A percentile compares a stretch with the other conserved stretches of the same genome.
Evolutionary conservation across 257 asterid species (phyloP).

Genomic region (Salvia miltiorrhiza): DNA sequence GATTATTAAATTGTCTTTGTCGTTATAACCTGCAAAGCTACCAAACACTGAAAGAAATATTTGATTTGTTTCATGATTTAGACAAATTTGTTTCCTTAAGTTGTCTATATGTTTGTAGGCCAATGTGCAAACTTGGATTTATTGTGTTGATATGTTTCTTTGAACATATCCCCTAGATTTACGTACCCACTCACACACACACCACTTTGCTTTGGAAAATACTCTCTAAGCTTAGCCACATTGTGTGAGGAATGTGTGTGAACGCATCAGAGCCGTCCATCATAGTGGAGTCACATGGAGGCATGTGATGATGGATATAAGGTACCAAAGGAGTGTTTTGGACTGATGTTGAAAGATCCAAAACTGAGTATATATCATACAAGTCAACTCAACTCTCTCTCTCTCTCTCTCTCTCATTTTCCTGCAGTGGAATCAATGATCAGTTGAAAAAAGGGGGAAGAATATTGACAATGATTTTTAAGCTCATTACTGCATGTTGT

Average conservation of each 20-base stretch:
- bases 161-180: slow-evolving; percentile 6
- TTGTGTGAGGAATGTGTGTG: slow-evolving; percentile 21
- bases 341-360: slow-evolving; percentile 47
- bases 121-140: slow-evolving; percentile 23
- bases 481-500: background rate
- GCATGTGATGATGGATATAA: slow-evolving; percentile 42
- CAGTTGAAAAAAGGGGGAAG: background rate
- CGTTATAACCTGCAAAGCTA: slow-evolving; percentile 16
- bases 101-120: slow-evolving; percentile 32
- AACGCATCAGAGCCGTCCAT: slow-evolving; percentile 31
- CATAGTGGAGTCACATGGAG: slow-evolving; percentile 54
- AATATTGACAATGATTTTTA: background rate
- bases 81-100: slow-evolving; percentile 20
- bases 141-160: slow-evolving; percentile 19
- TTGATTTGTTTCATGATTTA: slow-evolving; percentile 23
- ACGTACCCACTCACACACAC: background rate
- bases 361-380: slow-evolving; percentile 27
- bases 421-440: slow-evolving; percentile 16
- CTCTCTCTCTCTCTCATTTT: background rate
- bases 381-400: slow-evolving; percentile 49
- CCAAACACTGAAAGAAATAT: slow-evolving; percentile 18
- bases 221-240: background rate
- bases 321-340: slow-evolving; percentile 47
- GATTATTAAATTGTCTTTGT: slow-evolving; percentile 10
- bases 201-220: background rate